Base-by-base conservation (phyloP, 2,329 filamentous ascomycete species). In the Microcyclosporella mali region DNA sequence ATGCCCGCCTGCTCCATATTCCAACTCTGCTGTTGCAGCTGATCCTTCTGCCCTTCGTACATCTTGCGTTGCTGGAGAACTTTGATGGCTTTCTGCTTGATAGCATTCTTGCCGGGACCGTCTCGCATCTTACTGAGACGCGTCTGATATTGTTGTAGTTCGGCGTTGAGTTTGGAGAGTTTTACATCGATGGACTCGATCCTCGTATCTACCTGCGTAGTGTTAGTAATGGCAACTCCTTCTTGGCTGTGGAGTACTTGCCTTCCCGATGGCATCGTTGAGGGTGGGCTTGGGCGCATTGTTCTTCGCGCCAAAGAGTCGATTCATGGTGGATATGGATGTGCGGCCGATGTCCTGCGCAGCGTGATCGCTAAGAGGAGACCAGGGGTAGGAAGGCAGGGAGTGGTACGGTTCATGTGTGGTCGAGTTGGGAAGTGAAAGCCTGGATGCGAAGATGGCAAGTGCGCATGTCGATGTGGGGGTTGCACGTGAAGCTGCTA, bases 1-100 rank as follows among this genome's bases (percentile, higher is more conserved):
- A 89, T 94, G 64, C 85, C 85, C 2, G 90, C 89, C 69, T 95
- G 89, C 70, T 97, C 89, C 89, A 98, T 95, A 70, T 97, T 97
- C 89, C 89, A 97, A 16, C 87, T 87, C 70, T 98, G 92, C 53
- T 84, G 78, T 69, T 94, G 85, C 41, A 97, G 81, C 69, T 97
- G 89, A 60, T 95, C 88, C 53, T 90, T 87, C 68, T 95, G 88
- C 3, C 79, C 76, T 69, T 98, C 92, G 79, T 95, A 94, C 68
- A 89, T 84, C 65, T 94, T 95, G 56, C 90, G 84, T 46, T 88
- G 85, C 70, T 95, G 88, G 2, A 97, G 82, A 9, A 97, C 82
- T 60, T 95, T 95, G 58, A 95, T 82, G 2, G 90, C 90, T 62
- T 95, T 95, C 61, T 94, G 83, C 64, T 92, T 94, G 58, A 98